Evolutionary conservation across 352 stramenopile genomes (phyloP).

Genomic region (Globisporangium lucens): DNA sequence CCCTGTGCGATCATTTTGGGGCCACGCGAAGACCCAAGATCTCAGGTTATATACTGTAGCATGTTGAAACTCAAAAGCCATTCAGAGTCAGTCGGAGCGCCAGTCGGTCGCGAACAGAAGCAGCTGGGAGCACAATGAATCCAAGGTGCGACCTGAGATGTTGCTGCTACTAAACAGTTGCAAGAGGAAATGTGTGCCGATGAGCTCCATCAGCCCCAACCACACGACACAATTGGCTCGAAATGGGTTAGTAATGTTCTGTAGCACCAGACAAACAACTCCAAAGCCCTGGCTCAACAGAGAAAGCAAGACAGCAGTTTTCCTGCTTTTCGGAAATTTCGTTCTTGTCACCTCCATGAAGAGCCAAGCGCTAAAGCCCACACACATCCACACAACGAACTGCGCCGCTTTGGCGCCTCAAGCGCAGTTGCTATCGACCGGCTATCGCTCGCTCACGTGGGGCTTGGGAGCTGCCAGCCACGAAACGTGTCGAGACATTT

Average conservation of each 20-base stretch:
- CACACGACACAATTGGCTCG: not conserved
- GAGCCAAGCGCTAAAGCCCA: not conserved
- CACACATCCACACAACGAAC: not conserved
- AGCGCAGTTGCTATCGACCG: not conserved
- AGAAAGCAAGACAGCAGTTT: not conserved
- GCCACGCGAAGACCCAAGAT: not conserved
- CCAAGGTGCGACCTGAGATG: not conserved
- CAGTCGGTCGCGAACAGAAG: not conserved
- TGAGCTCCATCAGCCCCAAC: not conserved
- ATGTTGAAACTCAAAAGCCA: not conserved
- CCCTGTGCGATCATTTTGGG: not conserved
- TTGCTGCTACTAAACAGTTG: not conserved
- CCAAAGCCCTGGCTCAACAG: not conserved
- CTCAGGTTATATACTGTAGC: not conserved
- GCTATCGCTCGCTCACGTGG: not conserved
- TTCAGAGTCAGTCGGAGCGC: slow-evolving; percentile 1
- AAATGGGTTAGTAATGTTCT: not conserved
- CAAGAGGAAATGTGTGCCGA: not conserved
- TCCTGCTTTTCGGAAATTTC: not conserved
- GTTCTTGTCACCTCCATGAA: not conserved
- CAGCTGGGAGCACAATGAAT: slow-evolving; percentile 7
- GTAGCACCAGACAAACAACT: not conserved
- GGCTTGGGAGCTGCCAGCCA: not conserved
- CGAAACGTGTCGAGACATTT: not conserved
- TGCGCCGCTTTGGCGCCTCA: too few relatives aligned